Conservation (phyloP, 306 rosid genomes). For the barrel medic (Medicago truncatula) region MtrunA17r5.0-ANR NC_053043.1:13148001-13148500, state of each 20-base stretch:
- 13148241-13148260: slow-evolving; percentile 40
- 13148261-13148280: slow-evolving; percentile 24
- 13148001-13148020: not conserved
- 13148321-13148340: not conserved
- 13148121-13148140: slow-evolving; percentile 41
- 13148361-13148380: not conserved
- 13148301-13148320: not conserved
- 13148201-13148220: slow-evolving; percentile 11
- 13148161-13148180: slow-evolving; percentile 20
- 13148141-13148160: slow-evolving; percentile 43
- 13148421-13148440: not conserved
- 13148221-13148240: slow-evolving; percentile 34
- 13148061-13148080: slow-evolving; percentile 10
- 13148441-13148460: not conserved
- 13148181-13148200: not conserved
- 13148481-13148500: not conserved
- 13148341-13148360: not conserved
- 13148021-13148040: not conserved
- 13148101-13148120: slow-evolving; percentile 36
- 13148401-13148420: slow-evolving; percentile 6
- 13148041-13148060: not conserved
- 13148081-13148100: not conserved
- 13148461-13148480: not conserved
- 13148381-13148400: slow-evolving; percentile 4
- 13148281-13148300: not conserved